Evolutionary conservation across 441 rosid species (phyloP).

Genomic region (Viola pubescens): DNA sequence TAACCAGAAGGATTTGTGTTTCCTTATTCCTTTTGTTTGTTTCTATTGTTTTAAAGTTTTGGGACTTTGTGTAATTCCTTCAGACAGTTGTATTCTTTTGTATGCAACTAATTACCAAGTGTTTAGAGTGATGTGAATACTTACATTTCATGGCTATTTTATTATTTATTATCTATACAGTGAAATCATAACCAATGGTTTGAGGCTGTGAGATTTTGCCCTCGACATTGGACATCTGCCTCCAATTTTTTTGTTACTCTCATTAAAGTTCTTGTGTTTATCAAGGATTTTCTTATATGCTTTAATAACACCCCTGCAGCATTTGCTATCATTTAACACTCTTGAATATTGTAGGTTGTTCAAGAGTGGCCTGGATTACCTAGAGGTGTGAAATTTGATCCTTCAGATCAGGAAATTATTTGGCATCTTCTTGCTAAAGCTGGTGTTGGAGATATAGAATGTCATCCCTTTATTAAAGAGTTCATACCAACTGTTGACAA

Average conservation of each 20-base stretch:
- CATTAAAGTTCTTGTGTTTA: background rate
- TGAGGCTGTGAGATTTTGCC: background rate
- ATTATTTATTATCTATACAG: background rate
- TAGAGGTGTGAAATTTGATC: conserved; percentile 88
- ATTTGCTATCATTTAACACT: background rate
- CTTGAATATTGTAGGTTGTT: conserved; percentile 40
- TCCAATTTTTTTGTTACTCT: background rate
- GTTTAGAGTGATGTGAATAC: background rate
- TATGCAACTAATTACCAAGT: background rate
- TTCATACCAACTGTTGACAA: conserved; percentile 71
- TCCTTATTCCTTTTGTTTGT: too few species aligned
- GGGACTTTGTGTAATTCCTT: too few species aligned
- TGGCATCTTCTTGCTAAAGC: conserved; percentile 78
- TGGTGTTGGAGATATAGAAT: conserved; percentile 31
- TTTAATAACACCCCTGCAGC: background rate
- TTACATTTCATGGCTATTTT: background rate
- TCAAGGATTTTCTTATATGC: background rate
- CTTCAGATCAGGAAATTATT: conserved; percentile 82
- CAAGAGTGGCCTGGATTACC: conserved; percentile 92
- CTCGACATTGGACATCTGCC: background rate
- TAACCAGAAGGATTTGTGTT: too few species aligned
- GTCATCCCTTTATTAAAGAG: conserved; percentile 76
- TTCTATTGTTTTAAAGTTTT: too few species aligned
- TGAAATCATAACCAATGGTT: background rate
- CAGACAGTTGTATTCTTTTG: background rate